phyloP scores from a whole-genome alignment of 2,329 filamentous ascomycete species.

The Ophiostoma ulmi region DNA sequence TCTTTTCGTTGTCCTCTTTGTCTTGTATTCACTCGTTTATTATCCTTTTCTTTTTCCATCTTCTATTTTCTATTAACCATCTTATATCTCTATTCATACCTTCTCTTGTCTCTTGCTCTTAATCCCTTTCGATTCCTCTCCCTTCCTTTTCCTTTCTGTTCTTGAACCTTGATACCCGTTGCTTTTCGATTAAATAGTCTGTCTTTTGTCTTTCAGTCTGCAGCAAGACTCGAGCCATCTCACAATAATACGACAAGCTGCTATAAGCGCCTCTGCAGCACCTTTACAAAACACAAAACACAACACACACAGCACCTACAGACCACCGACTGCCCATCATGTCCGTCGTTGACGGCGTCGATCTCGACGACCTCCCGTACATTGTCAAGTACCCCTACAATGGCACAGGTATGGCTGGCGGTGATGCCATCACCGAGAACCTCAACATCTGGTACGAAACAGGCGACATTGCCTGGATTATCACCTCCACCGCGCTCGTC shows the following conservation, averaged over 20 bases:
- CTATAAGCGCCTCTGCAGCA: neutral
- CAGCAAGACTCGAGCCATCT: too few relatives aligned
- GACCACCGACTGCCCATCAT: slow-evolving; percentile 31
- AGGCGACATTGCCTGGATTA: slow-evolving; percentile 79
- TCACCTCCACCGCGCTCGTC: slow-evolving; percentile 75
- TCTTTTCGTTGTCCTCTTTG: neutral
- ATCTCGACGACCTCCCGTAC: slow-evolving; percentile 44
- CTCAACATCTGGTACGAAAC: slow-evolving; percentile 78
- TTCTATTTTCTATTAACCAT: neutral
- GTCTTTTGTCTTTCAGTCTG: neutral
- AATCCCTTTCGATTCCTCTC: neutral
- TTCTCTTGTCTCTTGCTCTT: neutral
- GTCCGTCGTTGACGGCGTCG: slow-evolving; percentile 36
- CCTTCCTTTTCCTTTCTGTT: neutral
- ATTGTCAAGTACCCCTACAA: slow-evolving; percentile 55
- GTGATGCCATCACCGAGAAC: slow-evolving; percentile 57
- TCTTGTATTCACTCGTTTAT: neutral
- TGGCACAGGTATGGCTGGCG: slow-evolving; percentile 46
- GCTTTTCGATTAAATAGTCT: neutral
- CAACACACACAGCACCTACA: neutral
- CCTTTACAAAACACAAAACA: neutral
- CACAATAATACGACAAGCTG: too few relatives aligned
- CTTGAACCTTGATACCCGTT: neutral
- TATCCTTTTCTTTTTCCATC: neutral
- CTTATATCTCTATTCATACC: neutral